Conservation (phyloP, 2,329 filamentous ascomycete genomes). For the Zymoseptoria ardabiliae region DNA sequence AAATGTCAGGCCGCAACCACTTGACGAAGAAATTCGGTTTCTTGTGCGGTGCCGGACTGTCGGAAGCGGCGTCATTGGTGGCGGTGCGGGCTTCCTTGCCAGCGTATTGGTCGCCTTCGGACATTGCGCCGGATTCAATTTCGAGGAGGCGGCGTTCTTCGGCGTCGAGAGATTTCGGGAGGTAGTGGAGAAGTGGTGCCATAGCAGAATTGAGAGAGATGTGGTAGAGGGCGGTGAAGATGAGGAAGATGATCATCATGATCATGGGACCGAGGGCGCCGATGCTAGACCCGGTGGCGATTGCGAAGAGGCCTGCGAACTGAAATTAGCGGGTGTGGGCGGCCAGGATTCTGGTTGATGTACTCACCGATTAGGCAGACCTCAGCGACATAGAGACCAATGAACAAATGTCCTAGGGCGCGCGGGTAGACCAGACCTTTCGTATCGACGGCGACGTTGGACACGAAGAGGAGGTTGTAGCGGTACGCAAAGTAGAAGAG, state of each 20-base stretch:
- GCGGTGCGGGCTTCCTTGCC: constrained; percentile 17
- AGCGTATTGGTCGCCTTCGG: constrained; percentile 17
- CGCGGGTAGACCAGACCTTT: constrained; percentile 81
- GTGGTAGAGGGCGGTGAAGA: constrained; percentile 73
- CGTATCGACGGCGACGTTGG: constrained; percentile 73
- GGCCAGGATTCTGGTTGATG: neutral
- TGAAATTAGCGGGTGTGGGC: neutral
- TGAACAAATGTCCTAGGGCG: constrained; percentile 78
- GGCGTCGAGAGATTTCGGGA: constrained; percentile 48
- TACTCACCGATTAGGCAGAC: constrained; percentile 59
- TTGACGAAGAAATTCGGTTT: constrained; percentile 54
- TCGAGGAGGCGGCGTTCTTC: constrained; percentile 32
- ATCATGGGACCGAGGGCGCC: constrained; percentile 57
- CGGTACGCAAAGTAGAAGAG: constrained; percentile 82
- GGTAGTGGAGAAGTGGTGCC: constrained; percentile 65
- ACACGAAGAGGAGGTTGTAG: constrained; percentile 86
- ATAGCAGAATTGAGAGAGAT: constrained; percentile 65
- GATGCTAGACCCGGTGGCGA: constrained; percentile 48
- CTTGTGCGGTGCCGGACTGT: constrained; percentile 35
- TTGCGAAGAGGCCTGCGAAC: constrained; percentile 67
- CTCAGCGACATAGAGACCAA: constrained; percentile 75
- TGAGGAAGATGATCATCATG: constrained; percentile 66
- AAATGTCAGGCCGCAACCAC: constrained; percentile 72
- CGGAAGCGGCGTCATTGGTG: constrained; percentile 17
- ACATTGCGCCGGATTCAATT: constrained; percentile 26